Conservation (phyloP, 805 yeast genomes). For the Hanseniaspora taiwanica region DNA sequence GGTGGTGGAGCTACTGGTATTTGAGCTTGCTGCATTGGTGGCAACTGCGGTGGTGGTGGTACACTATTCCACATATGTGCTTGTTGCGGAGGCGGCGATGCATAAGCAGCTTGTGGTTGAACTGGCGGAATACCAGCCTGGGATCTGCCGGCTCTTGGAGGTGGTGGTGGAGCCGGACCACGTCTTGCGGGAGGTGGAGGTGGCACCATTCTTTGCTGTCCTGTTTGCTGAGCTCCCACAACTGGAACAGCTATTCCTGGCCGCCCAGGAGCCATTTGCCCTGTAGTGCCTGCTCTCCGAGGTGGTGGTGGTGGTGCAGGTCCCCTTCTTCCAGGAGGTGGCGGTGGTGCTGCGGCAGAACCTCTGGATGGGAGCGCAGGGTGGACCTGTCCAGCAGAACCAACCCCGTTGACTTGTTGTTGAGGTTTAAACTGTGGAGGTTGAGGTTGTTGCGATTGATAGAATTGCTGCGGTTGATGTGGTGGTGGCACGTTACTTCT, state of each 20-base stretch:
- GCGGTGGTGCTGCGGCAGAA: constrained; percentile 14
- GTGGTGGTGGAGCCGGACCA: constrained; percentile 14
- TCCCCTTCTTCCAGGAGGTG: constrained; percentile 14
- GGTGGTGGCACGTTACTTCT: neutral
- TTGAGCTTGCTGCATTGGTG: constrained; percentile 15
- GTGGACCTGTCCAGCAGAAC: neutral
- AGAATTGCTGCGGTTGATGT: constrained; percentile 1
- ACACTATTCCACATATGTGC: constrained; percentile 1
- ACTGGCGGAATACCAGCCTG: no score
- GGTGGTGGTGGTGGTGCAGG: constrained; percentile 7
- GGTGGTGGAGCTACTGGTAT: constrained; percentile 6
- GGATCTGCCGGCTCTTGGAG: constrained; percentile 7
- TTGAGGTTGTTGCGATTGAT: constrained; percentile 1
- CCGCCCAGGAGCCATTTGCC: constrained; percentile 8
- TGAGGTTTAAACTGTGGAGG: no score
- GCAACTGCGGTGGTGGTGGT: constrained; percentile 11
- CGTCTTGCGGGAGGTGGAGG: constrained; percentile 14
- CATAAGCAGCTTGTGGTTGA: no score
- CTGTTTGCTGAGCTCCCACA: constrained; percentile 12
- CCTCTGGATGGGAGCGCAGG: constrained; percentile 17
- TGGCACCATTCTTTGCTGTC: constrained; percentile 1
- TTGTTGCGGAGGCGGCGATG: no score
- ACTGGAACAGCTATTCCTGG: constrained; percentile 13
- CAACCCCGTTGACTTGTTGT: no score
- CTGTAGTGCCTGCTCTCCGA: constrained; percentile 6